Conservation (phyloP, 495 filamentous ascomycete species). For the Massariosphaeria phaeospora region DNA sequence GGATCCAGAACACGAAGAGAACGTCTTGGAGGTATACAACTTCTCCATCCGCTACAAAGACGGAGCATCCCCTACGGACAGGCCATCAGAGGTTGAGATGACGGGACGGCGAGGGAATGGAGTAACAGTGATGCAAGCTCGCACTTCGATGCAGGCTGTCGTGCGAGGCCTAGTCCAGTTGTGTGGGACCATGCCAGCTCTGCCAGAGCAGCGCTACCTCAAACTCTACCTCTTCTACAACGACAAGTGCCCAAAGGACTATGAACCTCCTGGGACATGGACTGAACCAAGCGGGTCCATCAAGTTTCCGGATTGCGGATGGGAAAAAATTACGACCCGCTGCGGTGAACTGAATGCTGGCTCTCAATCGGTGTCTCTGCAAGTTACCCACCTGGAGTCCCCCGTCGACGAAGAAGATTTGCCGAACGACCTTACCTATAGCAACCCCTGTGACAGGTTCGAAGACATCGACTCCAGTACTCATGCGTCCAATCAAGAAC, state of each 20-base stretch:
- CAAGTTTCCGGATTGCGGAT: conserved; percentile 40
- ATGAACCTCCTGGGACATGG: conserved; percentile 43
- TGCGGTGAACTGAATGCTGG: conserved; percentile 40
- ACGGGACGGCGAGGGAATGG: conserved; percentile 37
- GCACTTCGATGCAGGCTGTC: conserved; percentile 41
- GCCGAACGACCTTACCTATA: conserved; percentile 24
- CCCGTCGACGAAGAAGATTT: background rate
- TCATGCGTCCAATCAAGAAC: too few species aligned
- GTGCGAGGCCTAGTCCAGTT: conserved; percentile 40
- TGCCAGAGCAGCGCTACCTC: conserved; percentile 43
- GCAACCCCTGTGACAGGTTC: too few species aligned
- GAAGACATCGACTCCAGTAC: too few species aligned
- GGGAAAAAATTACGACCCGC: conserved; percentile 36
- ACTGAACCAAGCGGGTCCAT: conserved; percentile 36
- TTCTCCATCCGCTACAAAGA: conserved; percentile 48
- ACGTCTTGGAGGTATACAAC: conserved; percentile 49
- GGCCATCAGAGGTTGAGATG: conserved; percentile 40
- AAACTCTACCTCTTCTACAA: conserved; percentile 48
- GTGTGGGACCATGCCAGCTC: conserved; percentile 41
- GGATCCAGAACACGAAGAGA: conserved; percentile 38
- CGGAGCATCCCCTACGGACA: conserved; percentile 21
- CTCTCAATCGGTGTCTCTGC: conserved; percentile 43
- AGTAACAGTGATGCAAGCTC: conserved; percentile 40
- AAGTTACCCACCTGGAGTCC: conserved; percentile 36
- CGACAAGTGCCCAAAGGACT: conserved; percentile 40